Percentiles rank a stretch among this genome's conserved stretches.
These are phyloP conservation scores for Neoscytalidium dimidiatum DNA, from an alignment of 2,329 filamentous ascomycete species.

Conservation along the genomic window DNA sequence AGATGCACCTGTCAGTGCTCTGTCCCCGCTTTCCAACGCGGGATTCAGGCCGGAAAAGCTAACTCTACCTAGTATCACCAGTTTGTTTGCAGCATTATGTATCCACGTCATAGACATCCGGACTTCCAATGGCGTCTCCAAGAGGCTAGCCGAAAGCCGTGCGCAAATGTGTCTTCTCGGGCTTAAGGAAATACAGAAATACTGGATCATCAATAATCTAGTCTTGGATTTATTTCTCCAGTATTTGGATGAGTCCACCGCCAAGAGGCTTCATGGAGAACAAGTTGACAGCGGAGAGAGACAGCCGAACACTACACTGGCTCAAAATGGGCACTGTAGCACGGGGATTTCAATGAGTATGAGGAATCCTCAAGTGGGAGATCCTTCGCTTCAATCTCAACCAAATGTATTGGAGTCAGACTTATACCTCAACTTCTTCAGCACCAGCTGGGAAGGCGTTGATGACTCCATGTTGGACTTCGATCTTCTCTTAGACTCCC, in stretches of 20 bases:
- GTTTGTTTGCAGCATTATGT: conserved; percentile 51
- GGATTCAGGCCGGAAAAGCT: no score
- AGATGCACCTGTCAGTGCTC: conserved; percentile 42
- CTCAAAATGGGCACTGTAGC: no score
- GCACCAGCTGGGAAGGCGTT: not conserved
- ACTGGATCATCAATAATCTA: conserved; percentile 54
- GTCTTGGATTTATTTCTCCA: conserved; percentile 52
- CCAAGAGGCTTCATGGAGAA: conserved; percentile 33
- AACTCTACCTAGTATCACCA: conserved; percentile 40
- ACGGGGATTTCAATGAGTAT: not conserved
- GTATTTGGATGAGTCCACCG: conserved; percentile 49
- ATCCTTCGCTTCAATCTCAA: not conserved
- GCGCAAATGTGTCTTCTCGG: conserved; percentile 52
- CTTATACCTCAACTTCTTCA: not conserved
- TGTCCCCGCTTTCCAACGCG: conserved; percentile 22
- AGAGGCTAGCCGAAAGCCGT: conserved; percentile 50
- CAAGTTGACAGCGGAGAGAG: not conserved
- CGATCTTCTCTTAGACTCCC: not conserved
- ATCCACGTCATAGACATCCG: conserved; percentile 51
- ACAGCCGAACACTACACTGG: not conserved
- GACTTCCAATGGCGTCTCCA: conserved; percentile 37
- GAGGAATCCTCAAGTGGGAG: not conserved
- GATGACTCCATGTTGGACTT: not conserved
- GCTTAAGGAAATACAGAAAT: conserved; percentile 51
- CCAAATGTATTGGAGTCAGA: not conserved